A percentile compares a stretch with the other conserved stretches of the same genome.
Conservation (phyloP, 371 early-diverging fungal species). For the Syncephalastrum sp. region DNA sequence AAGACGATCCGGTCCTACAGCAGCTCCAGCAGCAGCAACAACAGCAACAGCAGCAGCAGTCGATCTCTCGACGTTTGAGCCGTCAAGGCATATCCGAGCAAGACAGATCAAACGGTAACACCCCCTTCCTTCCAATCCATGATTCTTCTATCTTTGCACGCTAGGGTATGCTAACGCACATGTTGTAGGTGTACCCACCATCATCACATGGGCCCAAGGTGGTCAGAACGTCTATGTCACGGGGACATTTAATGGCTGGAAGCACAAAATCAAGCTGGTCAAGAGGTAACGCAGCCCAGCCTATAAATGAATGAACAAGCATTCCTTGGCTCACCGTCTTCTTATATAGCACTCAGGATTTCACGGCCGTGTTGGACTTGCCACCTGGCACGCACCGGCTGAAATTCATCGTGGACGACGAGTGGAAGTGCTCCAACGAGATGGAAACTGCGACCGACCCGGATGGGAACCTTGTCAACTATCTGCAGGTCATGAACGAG, state of each 20-base stretch:
- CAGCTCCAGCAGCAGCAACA: conserved; percentile 9
- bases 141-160: background rate
- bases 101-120: conserved; percentile 14
- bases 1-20: conserved; percentile 23
- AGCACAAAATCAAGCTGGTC: conserved; percentile 83
- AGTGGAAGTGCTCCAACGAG: conserved; percentile 94
- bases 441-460: conserved; percentile 89
- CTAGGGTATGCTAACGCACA: background rate
- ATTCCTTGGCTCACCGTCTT: conserved; percentile 2
- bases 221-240: conserved; percentile 89
- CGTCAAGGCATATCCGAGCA: conserved; percentile 5
- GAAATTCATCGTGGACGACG: conserved; percentile 97
- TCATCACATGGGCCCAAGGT: conserved; percentile 90
- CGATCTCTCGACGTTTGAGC: conserved; percentile 1
- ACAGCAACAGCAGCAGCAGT: conserved; percentile 6
- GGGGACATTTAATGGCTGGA: conserved; percentile 98
- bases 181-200: conserved; percentile 64
- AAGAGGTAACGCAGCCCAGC: conserved; percentile 56
- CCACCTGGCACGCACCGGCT: conserved; percentile 92
- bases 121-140: background rate
- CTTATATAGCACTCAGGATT: conserved; percentile 63
- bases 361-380: conserved; percentile 81
- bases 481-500: conserved; percentile 78
- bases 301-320: conserved; percentile 1
- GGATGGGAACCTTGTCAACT: conserved; percentile 95